A percentile compares a stretch with the other conserved stretches of the same genome.
These are phyloP conservation scores for Colletotrichum cordylinicola DNA, from an alignment of 2,329 filamentous ascomycete genomes.

Conservation along the genomic window DNA sequence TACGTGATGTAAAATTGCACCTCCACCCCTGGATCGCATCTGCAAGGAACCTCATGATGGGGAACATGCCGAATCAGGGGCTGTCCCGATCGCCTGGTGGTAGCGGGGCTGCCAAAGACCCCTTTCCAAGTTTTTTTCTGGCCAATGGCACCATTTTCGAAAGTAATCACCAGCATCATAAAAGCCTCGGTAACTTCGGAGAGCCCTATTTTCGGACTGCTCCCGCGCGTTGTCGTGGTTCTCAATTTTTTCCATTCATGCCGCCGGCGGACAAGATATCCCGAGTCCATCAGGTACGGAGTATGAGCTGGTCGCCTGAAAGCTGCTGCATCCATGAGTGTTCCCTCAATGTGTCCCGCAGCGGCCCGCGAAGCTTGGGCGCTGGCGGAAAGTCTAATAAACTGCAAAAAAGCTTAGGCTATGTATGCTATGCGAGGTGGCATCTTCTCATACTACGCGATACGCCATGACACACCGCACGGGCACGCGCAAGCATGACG, in stretches of 20 bases:
- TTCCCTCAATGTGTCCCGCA: neutral
- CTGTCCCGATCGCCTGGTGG: neutral
- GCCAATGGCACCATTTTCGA: neutral
- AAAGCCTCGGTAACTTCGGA: conserved; percentile 5
- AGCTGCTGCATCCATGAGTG: neutral
- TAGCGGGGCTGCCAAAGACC: neutral
- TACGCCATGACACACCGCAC: neutral
- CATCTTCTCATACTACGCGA: neutral
- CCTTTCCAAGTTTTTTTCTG: neutral
- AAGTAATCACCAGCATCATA: conserved; percentile 1
- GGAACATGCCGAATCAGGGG: conserved; percentile 2
- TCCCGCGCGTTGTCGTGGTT: neutral
- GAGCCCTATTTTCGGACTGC: neutral
- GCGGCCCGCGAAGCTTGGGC: neutral
- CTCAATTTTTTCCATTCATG: neutral
- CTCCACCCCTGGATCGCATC: neutral
- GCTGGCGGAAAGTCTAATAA: neutral
- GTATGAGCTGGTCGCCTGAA: neutral
- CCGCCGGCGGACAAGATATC: neutral
- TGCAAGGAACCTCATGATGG: neutral
- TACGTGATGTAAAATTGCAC: conserved; percentile 5
- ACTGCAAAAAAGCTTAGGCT: neutral
- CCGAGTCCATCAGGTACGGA: neutral
- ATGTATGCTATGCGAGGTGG: neutral
- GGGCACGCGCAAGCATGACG: neutral